Evolutionary conservation across 176 grass and related monocot species (phyloP), one percentile per base, ranked within the genome.

Genomic region (Thinopyrum elongatum): DNA sequence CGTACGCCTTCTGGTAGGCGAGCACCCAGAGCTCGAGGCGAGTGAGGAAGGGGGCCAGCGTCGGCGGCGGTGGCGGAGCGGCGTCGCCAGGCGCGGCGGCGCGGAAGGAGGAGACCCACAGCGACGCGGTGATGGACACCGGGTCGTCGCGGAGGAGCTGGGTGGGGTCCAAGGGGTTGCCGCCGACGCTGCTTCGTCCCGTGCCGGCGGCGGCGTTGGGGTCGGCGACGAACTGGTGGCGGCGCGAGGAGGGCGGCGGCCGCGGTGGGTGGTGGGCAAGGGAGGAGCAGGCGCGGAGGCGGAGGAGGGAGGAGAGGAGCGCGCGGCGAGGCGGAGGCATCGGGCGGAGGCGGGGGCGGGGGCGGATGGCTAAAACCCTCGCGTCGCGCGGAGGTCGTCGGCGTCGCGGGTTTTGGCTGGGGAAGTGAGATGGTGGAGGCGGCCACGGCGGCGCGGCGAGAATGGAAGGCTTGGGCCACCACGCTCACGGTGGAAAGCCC

Each of bases 1-100:
- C 93, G 84, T 92, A 86, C 1, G 92, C 92, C 87, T 98, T 98
- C 88, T 98, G 96, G 88, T 98, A 98, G 17, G 96, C 93, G 31
- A 98, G 93, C 47, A 95, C 91, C 96, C 96, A 98, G 34, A 98
- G 84, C 88, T 98, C 93, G 74, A 98, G 91, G 70, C 91, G 96
- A 28, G 87, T 88, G 33, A 98, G 90, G 86, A 86, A 88, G 16
- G 93, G 91, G 17, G 90, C 82, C 73, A 98, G 86, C 31, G 82
- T 33, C 53, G 74, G 64, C 62, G 86, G 84, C 55, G 73, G 77
- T 65, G 60, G 88, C 81, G 63, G 84, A 22, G 51, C 28, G 47
- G 28, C 74, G 70, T 46, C n/a, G 10, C 46, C 73, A 27, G 46
- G 47, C 5, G 47, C 58, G 76, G 42, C 74, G 44, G 88, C 73